These are phyloP conservation scores for Sechiopsis laciniata DNA, from an alignment of 306 rosid species.

Conservation along the genomic window DNA sequence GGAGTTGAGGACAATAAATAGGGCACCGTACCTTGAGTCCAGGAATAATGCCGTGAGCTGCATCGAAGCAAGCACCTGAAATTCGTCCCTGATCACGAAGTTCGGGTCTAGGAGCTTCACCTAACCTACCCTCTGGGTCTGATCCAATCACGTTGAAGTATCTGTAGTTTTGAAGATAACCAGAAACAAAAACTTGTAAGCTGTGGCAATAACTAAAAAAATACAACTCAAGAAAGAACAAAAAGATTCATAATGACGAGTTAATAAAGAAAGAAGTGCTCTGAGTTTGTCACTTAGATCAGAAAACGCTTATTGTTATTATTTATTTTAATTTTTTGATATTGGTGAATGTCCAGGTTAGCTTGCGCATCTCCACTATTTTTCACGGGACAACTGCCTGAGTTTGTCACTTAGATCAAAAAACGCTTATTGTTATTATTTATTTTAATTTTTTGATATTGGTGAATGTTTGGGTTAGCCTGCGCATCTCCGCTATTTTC, in stretches of 20 bases:
- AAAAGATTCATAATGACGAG: neutral
- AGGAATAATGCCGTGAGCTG: slow-evolving; percentile 62
- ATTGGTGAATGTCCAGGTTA: too few species aligned
- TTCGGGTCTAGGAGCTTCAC: slow-evolving; percentile 92
- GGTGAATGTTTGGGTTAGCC: too few species aligned
- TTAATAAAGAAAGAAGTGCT: neutral
- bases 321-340: too few species aligned
- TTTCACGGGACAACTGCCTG: too few species aligned
- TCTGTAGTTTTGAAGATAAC: slow-evolving; percentile 30
- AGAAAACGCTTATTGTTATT: neutral
- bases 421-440: too few species aligned
- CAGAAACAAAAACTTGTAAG: slow-evolving; percentile 7
- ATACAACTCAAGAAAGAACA: neutral
- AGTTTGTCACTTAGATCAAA: neutral
- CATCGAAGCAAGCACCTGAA: slow-evolving; percentile 92
- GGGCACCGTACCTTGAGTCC: slow-evolving; percentile 55
- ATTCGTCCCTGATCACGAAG: slow-evolving; percentile 84
- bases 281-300: neutral
- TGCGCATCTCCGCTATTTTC: too few species aligned
- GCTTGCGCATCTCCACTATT: too few species aligned
- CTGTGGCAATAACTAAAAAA: neutral
- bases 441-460: too few species aligned
- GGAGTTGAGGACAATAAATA: too few species aligned
- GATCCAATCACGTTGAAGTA: slow-evolving; percentile 94
- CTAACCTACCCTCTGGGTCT: slow-evolving; percentile 78